Percentiles rank a stretch among this genome's conserved stretches.
phyloP scores from a whole-genome alignment of 495 filamentous ascomycete species.

The Xylaria castorea region DNA sequence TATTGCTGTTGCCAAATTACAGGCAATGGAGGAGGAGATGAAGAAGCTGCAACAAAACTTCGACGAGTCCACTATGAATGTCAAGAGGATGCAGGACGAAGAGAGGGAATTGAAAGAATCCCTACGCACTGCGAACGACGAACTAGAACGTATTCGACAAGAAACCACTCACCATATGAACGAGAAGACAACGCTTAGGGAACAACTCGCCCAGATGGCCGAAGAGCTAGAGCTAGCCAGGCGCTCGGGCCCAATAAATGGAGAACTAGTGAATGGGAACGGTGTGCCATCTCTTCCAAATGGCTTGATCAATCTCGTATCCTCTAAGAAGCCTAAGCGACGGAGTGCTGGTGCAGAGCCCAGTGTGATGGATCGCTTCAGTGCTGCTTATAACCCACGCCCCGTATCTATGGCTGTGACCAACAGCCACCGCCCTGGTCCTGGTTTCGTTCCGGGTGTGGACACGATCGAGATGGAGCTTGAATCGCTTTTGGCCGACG shows the following conservation, averaged over 20 bases:
- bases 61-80: conserved; percentile 82
- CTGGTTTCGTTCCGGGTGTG: conserved; percentile 73
- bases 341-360: conserved; percentile 92
- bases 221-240: conserved; percentile 90
- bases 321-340: conserved; percentile 95
- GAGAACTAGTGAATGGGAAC: conserved; percentile 75
- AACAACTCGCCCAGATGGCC: conserved; percentile 88
- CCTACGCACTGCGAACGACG: conserved; percentile 73
- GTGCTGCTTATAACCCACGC: conserved; percentile 88
- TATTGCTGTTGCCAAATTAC: conserved; percentile 86
- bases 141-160: conserved; percentile 77
- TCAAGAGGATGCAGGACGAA: conserved; percentile 93
- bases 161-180: conserved; percentile 74
- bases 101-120: conserved; percentile 81
- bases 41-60: conserved; percentile 84
- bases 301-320: conserved; percentile 94
- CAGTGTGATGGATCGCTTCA: conserved; percentile 83
- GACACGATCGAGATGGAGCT: conserved; percentile 94
- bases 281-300: conserved; percentile 61
- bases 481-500: conserved; percentile 90
- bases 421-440: conserved; percentile 66
- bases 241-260: conserved; percentile 65
- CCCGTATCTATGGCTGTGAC: conserved; percentile 91
- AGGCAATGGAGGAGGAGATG: conserved; percentile 93
- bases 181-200: conserved; percentile 82